These are phyloP conservation scores for Phytopythium chamaehyphon DNA, from an alignment of 352 stramenopile species.

Conservation along the genomic window DNA sequence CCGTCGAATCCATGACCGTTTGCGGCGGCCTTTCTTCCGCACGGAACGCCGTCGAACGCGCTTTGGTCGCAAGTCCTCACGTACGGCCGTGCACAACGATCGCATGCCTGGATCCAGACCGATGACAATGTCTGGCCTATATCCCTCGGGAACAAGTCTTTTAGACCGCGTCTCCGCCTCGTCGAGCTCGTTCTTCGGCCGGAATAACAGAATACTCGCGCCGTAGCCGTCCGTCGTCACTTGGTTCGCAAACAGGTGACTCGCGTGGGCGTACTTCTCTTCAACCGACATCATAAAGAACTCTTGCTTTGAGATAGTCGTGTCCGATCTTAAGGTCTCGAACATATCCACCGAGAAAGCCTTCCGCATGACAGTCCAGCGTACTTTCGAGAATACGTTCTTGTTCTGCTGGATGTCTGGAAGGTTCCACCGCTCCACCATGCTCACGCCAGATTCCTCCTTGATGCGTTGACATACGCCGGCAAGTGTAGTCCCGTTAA, in stretches of 20 bases:
- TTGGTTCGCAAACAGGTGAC: conserved; percentile 15
- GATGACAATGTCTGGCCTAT: neutral
- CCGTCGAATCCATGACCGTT: neutral
- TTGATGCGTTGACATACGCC: conserved; percentile 1
- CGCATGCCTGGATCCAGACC: conserved; percentile 4
- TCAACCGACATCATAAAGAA: conserved; percentile 4
- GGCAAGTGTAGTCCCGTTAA: conserved; percentile 8
- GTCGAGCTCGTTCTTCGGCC: neutral
- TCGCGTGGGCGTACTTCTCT: conserved; percentile 12
- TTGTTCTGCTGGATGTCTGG: neutral
- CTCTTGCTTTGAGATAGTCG: conserved; percentile 4
- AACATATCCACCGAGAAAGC: conserved; percentile 9
- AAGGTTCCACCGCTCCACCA: neutral
- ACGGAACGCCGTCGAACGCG: neutral
- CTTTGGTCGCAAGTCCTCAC: neutral
- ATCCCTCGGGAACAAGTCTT: neutral
- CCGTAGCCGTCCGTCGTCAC: conserved; percentile 12
- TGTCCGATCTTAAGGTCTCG: conserved; percentile 6
- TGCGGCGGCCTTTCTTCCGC: neutral
- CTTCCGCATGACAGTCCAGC: conserved; percentile 3
- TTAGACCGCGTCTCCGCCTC: neutral
- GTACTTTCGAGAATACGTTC: neutral
- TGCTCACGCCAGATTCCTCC: neutral
- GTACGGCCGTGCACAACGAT: neutral
- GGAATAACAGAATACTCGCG: conserved; percentile 7